Evolutionary conservation across 2,329 filamentous ascomycete genomes (phyloP), one percentile per base, ranked within the genome.

Genomic region (Xylaria sp.): DNA sequence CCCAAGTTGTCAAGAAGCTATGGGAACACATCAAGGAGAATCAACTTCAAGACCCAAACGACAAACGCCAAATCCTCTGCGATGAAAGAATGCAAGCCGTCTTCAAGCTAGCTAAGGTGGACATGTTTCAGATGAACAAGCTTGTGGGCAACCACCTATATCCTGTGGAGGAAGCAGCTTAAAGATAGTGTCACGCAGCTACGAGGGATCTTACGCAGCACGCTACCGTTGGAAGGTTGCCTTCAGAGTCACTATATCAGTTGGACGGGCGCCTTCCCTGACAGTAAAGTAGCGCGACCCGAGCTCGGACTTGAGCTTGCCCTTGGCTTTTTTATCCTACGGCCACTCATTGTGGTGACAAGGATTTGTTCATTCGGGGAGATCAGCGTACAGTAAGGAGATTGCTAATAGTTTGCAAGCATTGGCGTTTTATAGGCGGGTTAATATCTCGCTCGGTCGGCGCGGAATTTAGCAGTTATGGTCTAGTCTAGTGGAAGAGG

Each of bases 51-150:
- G 94, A 98, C 74, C 95, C 94, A 0, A 89, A 80, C 71, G 95
- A 99, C 82, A 95, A 94, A 80, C 92, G 96, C 24, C 93, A 97
- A 74, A 99, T 99, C 71, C 84, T 89, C 32, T 99, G 96, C 82
- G 96, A 99, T 80, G 93, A 97, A 27, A 90, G 89, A 74, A 92
- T 99, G 91, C 90, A 93, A 69, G 92, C 92, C 6, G 92, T 99
- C 7, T 99, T 99, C 84, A 97, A 97, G 80, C 88, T 92, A 76
- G 89, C 94, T 76, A 92, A 88, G 76, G 92, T 99, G 58, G 93
- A 98, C 81, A 99, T 99, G 96, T 99, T 99, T 81, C 94, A 93
- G 74, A 98, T 99, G 95, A 98, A 97, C 85, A 98, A 98, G 84
- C 88, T 97, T 17, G 89, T 98, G 11, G 93, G 93, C 71, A 90